These are phyloP conservation scores for Balamuthia mandrillaris DNA, from an alignment of 208 protist species.

Conservation along the genomic window DNA sequence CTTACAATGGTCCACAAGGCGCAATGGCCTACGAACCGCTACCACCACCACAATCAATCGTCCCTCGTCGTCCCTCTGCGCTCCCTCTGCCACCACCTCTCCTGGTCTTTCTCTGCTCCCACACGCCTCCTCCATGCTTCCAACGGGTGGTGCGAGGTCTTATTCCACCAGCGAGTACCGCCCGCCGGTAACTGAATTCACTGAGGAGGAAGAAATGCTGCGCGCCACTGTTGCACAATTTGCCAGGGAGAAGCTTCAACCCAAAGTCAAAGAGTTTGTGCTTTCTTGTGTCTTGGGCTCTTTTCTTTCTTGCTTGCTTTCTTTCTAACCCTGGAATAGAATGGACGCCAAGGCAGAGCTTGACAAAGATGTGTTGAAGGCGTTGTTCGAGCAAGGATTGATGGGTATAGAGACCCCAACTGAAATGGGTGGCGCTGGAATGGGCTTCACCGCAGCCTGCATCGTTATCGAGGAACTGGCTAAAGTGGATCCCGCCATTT, in stretches of 20 bases:
- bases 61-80: no score
- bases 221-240: slow-evolving; percentile 23
- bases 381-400: slow-evolving; percentile 57
- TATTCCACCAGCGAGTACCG: no score
- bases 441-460: slow-evolving; percentile 56
- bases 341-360: slow-evolving; percentile 59
- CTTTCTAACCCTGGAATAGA: not conserved
- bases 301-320: not conserved
- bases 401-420: slow-evolving; percentile 65
- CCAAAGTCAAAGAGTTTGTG: slow-evolving; percentile 1
- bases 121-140: no score
- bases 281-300: not conserved
- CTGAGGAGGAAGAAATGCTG: not conserved
- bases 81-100: no score
- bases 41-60: no score
- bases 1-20: no score
- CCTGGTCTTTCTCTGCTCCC: no score
- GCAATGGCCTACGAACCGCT: no score
- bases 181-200: not conserved
- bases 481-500: slow-evolving; percentile 58
- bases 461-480: slow-evolving; percentile 66
- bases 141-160: no score
- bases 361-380: slow-evolving; percentile 38
- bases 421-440: slow-evolving; percentile 49
- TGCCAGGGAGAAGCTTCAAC: slow-evolving; percentile 6